Evolutionary conservation across 2,329 filamentous ascomycete species (phyloP), one percentile per base, ranked within the genome.

Genomic region (Amauroascus niger): DNA sequence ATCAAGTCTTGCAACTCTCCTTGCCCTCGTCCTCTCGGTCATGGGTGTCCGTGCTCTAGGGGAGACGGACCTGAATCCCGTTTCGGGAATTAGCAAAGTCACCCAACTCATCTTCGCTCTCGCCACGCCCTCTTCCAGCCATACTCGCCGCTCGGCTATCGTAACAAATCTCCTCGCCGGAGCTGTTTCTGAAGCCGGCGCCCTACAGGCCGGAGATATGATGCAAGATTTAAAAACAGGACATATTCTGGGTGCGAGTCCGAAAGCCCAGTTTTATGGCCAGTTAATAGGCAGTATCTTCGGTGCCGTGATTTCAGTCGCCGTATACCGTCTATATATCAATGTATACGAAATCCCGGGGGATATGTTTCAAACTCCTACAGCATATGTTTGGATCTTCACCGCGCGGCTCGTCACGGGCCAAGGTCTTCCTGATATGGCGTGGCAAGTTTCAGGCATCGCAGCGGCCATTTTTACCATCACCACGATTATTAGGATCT

Each of bases 201-300:
- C 93, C 2, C 76, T 97, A 3, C 93, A 98, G 73, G 91, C 93
- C 2, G 93, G 93, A 7, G 93, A 98, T 68, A 81, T 98, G 53
- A 87, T 98, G 79, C 93, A 98, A 67, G 93, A 98, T 66, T 79
- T 98, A 28, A 98, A 98, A 69, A 96, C 93, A 0, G 93, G 93
- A 0, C 90, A 98, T 68, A 74, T 98, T 0, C 79, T 98, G 0
- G 90, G 91, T 9, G 93, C 93, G 0, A 87, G 88, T 2, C 93
- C 93, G 0, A 93, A 87, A 62, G 93, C 93, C 0, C 93, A 98
- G 64, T 98, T 98, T 67, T 96, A 88, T 78, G 93, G 93, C 0
- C 93, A 98, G 66, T 81, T 97, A 18, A 90, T 98, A 51, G 93
- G 93, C 3, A 88, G 86, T 33, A 84, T 87, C 0, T 82, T 87